Evolutionary conservation across 1,139 yeast species (phyloP).

Genomic region (Pichia sp.): DNA sequence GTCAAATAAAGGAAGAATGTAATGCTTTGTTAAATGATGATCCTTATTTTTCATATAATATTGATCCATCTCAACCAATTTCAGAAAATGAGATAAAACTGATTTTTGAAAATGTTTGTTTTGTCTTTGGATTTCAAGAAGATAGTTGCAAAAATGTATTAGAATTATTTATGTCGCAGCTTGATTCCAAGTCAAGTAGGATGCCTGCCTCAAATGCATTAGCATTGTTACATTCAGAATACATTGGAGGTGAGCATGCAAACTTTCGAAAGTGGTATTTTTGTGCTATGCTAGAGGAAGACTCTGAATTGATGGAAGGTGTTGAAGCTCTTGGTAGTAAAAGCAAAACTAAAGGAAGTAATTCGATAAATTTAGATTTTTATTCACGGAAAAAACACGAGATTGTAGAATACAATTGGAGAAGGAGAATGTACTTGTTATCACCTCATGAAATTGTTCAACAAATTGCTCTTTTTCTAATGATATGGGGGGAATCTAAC

Average conservation of each 20-base stretch:
- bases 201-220: conserved; percentile 96
- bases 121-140: conserved; percentile 94
- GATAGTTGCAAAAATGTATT: conserved; percentile 96
- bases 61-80: conserved; percentile 82
- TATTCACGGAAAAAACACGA: conserved; percentile 47
- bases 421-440: conserved; percentile 61
- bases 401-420: conserved; percentile 85
- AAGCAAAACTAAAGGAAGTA: conserved; percentile 33
- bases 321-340: conserved; percentile 33
- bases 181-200: conserved; percentile 93
- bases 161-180: conserved; percentile 87
- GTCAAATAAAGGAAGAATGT: conserved; percentile 7
- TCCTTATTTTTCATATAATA: conserved; percentile 96
- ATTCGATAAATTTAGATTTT: conserved; percentile 39
- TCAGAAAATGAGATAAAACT: conserved; percentile 85
- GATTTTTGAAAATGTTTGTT: conserved; percentile 80
- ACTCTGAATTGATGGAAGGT: conserved; percentile 47
- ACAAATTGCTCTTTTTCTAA: conserved; percentile 80
- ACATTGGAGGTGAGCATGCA: conserved; percentile 90
- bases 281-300: conserved; percentile 84
- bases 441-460: conserved; percentile 76
- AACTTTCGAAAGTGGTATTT: conserved; percentile 95
- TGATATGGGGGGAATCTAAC: conserved; percentile 98
- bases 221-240: conserved; percentile 88
- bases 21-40: conserved; percentile 36